Percentiles rank a stretch among this genome's conserved stretches.
These are phyloP conservation scores for Naganishia randhawae DNA, from an alignment of 768 basidiomycete genomes.

Conservation along the genomic window DNA sequence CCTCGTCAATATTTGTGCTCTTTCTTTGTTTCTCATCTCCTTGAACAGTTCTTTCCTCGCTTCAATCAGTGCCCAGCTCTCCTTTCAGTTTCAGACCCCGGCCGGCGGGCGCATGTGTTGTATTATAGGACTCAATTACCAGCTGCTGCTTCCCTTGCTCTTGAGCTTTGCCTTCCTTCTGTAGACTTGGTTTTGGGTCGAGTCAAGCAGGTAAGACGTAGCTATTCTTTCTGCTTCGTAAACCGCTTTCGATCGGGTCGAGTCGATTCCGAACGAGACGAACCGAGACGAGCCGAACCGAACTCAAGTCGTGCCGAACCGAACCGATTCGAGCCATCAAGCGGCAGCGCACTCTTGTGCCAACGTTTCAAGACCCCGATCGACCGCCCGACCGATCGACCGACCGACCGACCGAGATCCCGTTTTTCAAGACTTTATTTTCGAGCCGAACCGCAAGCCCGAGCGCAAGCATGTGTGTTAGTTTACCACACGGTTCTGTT, in stretches of 20 bases:
- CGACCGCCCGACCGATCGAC: background rate
- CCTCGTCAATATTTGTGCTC: background rate
- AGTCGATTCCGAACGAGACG: background rate
- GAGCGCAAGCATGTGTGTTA: too few relatives aligned
- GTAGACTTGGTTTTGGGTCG: background rate
- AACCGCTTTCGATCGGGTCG: too few relatives aligned
- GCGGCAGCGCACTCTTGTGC: too few relatives aligned
- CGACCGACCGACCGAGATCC: too few relatives aligned
- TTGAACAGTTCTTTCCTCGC: background rate
- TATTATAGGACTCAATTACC: background rate
- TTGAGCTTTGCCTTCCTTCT: background rate
- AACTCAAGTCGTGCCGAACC: background rate
- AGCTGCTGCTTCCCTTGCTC: background rate
- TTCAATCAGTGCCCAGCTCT: too few relatives aligned
- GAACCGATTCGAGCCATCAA: slow-evolving; percentile 1
- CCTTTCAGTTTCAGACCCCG: too few relatives aligned
- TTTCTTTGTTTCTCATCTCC: background rate
- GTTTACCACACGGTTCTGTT: too few relatives aligned
- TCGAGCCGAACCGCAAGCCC: too few relatives aligned
- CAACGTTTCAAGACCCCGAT: background rate
- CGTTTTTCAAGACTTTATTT: too few relatives aligned
- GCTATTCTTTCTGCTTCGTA: too few relatives aligned
- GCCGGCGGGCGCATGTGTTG: too few relatives aligned
- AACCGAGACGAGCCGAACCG: background rate
- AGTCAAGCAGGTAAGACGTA: background rate